phyloP scores from a whole-genome alignment of 2,329 filamentous ascomycete genomes.

The Colletotrichum lentis region DNA sequence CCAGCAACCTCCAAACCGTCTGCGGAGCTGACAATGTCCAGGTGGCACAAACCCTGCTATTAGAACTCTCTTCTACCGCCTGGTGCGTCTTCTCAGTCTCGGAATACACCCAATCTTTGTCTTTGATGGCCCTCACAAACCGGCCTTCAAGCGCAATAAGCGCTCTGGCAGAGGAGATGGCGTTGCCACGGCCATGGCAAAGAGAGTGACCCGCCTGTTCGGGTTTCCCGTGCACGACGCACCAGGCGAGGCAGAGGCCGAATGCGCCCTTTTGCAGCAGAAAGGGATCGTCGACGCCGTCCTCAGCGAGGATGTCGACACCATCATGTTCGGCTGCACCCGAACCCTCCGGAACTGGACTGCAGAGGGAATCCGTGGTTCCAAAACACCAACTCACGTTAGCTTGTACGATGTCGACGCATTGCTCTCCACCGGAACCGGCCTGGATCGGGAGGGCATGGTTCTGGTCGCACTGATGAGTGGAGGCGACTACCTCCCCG shows the following conservation, averaged over 20 bases:
- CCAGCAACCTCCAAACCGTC: not conserved
- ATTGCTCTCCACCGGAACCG: conserved; percentile 53
- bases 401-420: conserved; percentile 76
- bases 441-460: conserved; percentile 87
- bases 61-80: conserved; percentile 90
- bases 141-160: conserved; percentile 88
- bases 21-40: conserved; percentile 41
- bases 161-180: conserved; percentile 70
- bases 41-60: conserved; percentile 90
- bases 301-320: conserved; percentile 95
- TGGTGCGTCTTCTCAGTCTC: conserved; percentile 77
- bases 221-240: conserved; percentile 86
- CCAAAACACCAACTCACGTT: conserved; percentile 82
- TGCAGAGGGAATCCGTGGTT: conserved; percentile 69
- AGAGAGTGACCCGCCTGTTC: conserved; percentile 83
- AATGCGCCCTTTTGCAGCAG: conserved; percentile 86
- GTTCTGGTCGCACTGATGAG: conserved; percentile 93
- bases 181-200: conserved; percentile 78
- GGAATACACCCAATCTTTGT: conserved; percentile 90
- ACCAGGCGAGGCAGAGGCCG: conserved; percentile 93
- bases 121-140: conserved; percentile 87
- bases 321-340: conserved; percentile 93
- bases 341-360: conserved; percentile 84
- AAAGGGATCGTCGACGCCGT: conserved; percentile 90
- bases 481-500: conserved; percentile 91